Evolutionary conservation across 495 filamentous ascomycete genomes (phyloP), one percentile per base, ranked within the genome.

Genomic region (Rostrohypoxylon terebratum): DNA sequence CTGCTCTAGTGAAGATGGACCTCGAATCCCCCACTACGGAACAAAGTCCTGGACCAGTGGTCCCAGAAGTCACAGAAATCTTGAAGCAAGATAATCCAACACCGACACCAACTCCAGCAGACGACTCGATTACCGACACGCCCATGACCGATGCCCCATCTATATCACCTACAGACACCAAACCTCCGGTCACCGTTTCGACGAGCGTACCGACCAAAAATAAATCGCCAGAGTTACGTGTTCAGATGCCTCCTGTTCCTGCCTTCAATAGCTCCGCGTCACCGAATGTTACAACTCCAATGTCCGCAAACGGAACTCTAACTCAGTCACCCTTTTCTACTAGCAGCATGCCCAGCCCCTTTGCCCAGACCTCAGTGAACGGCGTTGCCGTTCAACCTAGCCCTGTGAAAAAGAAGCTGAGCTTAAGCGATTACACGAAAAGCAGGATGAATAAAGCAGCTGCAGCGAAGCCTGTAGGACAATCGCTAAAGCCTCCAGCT

Each of bases 401-500:
- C 59, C 91, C 91, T 7, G 79, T 87, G 40, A 88, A 88, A 80
- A 94, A 93, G 82, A 90, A 90, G 73, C 72, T 94, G 40, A 94
- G 89, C 69, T 75, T 93, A n/a, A 90, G 90, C 77, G 91, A 92
- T 73, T 94, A 93, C 64, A 86, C 80, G 54, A 87, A 85, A 61
- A 87, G 83, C 68, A 78, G 85, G 65, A 86, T 80, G 74, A 84
- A 84, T 45, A 83, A 81, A 53, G 79, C 81, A n/a, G 79, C 73
- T 20, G 80, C 78, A 0, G 69, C 72, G 21, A 81, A 84, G 48
- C 77, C 80, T 8, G 28, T 73, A n/a, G 75, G 75, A 23, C 77
- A 71, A 1, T 75, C 75, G 3, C 47, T 77, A 23, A 78, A 82
- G 62, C 78, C 83, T 23, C 77, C 81, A 2, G 65, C 69, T 21